Conservation (phyloP, 148 eudicot species). For the Nyssa sinensis region DNA sequence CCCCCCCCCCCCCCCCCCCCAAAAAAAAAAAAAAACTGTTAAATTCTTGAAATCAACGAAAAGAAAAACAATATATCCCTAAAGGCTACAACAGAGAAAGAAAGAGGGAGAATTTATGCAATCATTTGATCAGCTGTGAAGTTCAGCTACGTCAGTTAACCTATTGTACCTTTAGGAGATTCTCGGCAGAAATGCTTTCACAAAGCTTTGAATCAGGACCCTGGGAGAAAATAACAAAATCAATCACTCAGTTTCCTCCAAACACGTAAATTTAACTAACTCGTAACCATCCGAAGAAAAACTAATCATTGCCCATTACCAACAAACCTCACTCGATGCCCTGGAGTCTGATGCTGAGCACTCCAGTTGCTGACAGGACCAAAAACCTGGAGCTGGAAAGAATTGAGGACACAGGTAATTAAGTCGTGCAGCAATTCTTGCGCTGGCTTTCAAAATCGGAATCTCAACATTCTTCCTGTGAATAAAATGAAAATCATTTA, state of each 20-base stretch:
- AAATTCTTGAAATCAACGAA: too few relatives aligned
- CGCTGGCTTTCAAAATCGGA: conserved; percentile 81
- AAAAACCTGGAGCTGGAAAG: conserved; percentile 92
- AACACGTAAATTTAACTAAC: conserved; percentile 13
- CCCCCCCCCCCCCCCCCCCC: too few relatives aligned
- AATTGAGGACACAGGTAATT: conserved; percentile 85
- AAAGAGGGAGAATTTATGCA: neutral
- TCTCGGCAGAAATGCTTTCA: conserved; percentile 61
- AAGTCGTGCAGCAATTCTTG: conserved; percentile 81
- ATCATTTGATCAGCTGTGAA: neutral
- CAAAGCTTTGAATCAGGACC: conserved; percentile 22
- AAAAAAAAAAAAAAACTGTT: too few relatives aligned
- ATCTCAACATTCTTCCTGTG: conserved; percentile 73
- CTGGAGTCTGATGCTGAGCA: conserved; percentile 14
- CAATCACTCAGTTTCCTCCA: conserved; percentile 9
- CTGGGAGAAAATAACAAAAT: conserved; percentile 44
- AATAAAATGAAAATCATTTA: conserved; percentile 9
- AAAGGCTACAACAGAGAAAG: too few relatives aligned
- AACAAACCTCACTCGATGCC: conserved; percentile 51
- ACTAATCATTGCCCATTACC: neutral
- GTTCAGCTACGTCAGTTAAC: neutral
- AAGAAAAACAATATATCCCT: too few relatives aligned
- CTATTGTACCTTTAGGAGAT: conserved; percentile 81
- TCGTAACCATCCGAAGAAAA: neutral
- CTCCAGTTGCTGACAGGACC: conserved; percentile 47